Evolutionary conservation across 345 rosid species (phyloP), one percentile per base, ranked within the genome.

Genomic region (Sonneratia caseolaris): DNA sequence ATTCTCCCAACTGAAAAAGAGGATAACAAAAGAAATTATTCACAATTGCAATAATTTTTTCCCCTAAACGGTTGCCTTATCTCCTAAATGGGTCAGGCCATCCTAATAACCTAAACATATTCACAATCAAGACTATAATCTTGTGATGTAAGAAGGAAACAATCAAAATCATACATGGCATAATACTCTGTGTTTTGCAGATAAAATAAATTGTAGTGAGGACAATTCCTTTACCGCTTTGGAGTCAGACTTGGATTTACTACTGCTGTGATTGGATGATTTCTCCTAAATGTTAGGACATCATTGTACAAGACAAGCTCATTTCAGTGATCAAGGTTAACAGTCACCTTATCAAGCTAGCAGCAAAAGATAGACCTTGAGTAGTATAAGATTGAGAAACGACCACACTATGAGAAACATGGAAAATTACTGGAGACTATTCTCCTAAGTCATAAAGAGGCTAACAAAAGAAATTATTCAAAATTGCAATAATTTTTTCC

Each of bases 221-320:
- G 65, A 13, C 36, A 48, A n/a, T 59, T 40, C 15, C 42, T 64
- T 57, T 79, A 79, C 81, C 74, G 4, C 67, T 79, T 82, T 82
- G 71, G 83, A 59, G 77, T 76, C 82, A 55, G 85, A 80, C 76
- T 85, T 87, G 65, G 89, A 79, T 74, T 84, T 85, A 84, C 74
- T 82, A 81, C 82, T 79, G 59, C 81, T 82, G 51, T 81, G 83
- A 77, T 85, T 87, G 57, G 83, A 81, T 11, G 91, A 81, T 73
- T 84, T 89, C 77, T 85, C 89, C 78, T 81, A 40, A 40, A 40
- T 40, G 43, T 8, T 53, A 53, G 1, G 5, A 40, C 5, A 40
- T 40, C 43, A 40, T 40, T 4, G 43, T 40, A 40, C 43, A 40
- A 40, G 43, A 15, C 19, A 53, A 22, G 22, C 12, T 22, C 64